A percentile compares a stretch with the other conserved stretches of the same genome.
Conservation (phyloP, 306 rosid species). For the Castanopsis chinensis region DNA sequence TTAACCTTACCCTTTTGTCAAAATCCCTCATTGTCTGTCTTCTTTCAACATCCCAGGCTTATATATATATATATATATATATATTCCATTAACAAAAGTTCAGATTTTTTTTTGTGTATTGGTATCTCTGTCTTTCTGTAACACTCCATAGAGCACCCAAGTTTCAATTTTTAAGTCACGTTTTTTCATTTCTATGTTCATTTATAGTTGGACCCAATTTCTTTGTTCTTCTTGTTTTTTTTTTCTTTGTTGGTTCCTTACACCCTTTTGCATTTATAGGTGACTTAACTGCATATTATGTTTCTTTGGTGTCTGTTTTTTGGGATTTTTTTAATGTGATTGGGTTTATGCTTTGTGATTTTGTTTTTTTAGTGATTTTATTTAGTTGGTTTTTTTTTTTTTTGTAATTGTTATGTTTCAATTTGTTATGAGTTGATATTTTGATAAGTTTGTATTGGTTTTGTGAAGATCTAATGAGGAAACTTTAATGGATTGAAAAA, state of each 20-base stretch:
- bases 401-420: slow-evolving; percentile 14
- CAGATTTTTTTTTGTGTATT: background rate
- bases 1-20: too few relatives aligned
- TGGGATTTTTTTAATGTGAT: too few relatives aligned
- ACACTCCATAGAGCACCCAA: slow-evolving; percentile 8
- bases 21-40: too few relatives aligned
- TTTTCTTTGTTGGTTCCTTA: too few relatives aligned
- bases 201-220: too few relatives aligned
- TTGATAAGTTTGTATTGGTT: slow-evolving; percentile 4
- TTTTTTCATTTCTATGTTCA: slow-evolving; percentile 2
- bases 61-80: too few relatives aligned
- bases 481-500: background rate
- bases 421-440: background rate
- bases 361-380: slow-evolving; percentile 3
- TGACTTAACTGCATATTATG: background rate
- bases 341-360: slow-evolving; percentile 13
- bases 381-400: slow-evolving; percentile 2
- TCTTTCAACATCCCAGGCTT: too few relatives aligned
- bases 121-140: slow-evolving; percentile 15
- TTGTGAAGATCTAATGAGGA: slow-evolving; percentile 32
- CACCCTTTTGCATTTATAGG: background rate
- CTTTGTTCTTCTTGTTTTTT: too few relatives aligned
- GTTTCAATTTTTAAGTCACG: slow-evolving; percentile 40
- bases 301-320: too few relatives aligned
- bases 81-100: too few relatives aligned